These are phyloP conservation scores for Angomonas ambiguus DNA, from an alignment of 208 protist genomes.

Conservation along the genomic window DNA sequence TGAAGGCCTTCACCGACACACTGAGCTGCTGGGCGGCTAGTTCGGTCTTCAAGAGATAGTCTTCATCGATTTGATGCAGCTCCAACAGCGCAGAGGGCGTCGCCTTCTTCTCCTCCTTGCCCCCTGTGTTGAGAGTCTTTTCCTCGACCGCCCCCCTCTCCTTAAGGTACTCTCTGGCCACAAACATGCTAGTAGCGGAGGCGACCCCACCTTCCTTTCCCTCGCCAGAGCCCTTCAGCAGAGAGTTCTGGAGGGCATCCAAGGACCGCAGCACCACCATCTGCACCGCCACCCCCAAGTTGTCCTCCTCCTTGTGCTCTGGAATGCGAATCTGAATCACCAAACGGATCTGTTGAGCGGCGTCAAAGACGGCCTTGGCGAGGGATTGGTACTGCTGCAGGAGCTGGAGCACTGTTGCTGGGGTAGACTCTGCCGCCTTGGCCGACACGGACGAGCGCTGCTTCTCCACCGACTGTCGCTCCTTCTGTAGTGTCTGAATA, in stretches of 20 bases:
- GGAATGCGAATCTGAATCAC: slow-evolving; percentile 73
- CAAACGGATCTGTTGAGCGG: slow-evolving; percentile 53
- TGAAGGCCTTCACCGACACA: slow-evolving; percentile 54
- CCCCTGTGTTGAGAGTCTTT: slow-evolving; percentile 37
- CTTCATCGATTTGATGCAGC: slow-evolving; percentile 62
- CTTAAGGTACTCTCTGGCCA: slow-evolving; percentile 45
- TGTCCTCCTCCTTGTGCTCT: slow-evolving; percentile 84
- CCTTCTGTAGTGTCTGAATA: slow-evolving; percentile 15
- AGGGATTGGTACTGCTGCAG: slow-evolving; percentile 49
- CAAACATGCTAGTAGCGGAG: slow-evolving; percentile 31
- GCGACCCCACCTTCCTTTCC: slow-evolving; percentile 30
- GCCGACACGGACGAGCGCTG: too few species aligned
- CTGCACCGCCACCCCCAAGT: slow-evolving; percentile 83
- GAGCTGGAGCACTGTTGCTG: slow-evolving; percentile 19
- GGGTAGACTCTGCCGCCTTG: slow-evolving; percentile 16
- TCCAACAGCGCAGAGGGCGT: slow-evolving; percentile 53
- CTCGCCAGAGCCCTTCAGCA: slow-evolving; percentile 15
- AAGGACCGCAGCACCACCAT: slow-evolving; percentile 55
- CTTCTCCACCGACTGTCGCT: slow-evolving; percentile 15
- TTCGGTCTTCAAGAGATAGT: slow-evolving; percentile 56
- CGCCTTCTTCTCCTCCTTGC: slow-evolving; percentile 13
- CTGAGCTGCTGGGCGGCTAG: slow-evolving; percentile 45
- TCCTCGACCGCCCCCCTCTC: slow-evolving; percentile 59
- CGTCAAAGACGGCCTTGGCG: slow-evolving; percentile 30
- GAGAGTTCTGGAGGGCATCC: slow-evolving; percentile 45